These are phyloP conservation scores for Fomitopsis schrenkii DNA, from an alignment of 1,284 basidiomycete species.

Conservation along the genomic window DNA sequence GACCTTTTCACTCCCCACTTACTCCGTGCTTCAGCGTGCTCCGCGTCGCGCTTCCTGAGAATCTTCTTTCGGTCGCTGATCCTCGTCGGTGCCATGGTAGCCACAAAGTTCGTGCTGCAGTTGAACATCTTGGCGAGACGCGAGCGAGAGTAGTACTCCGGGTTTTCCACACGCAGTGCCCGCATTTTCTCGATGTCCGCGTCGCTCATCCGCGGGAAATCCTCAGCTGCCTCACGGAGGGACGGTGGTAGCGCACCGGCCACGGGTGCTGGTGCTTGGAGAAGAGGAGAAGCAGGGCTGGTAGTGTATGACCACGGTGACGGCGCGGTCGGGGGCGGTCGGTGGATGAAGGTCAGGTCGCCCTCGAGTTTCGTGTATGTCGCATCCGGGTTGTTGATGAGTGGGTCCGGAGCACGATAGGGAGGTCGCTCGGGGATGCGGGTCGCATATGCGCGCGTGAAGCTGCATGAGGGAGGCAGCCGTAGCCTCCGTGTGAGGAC, in stretches of 20 bases:
- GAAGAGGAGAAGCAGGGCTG: slow-evolving; percentile 63
- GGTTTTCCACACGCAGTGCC: slow-evolving; percentile 42
- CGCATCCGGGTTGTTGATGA: slow-evolving; percentile 53
- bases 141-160: slow-evolving; percentile 28
- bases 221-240: slow-evolving; percentile 30
- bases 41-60: slow-evolving; percentile 23
- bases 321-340: slow-evolving; percentile 69
- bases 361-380: slow-evolving; percentile 51
- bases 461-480: slow-evolving; percentile 12
- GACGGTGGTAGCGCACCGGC: slow-evolving; percentile 41
- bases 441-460: slow-evolving; percentile 35
- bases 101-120: slow-evolving; percentile 33
- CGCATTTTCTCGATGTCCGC: slow-evolving; percentile 53
- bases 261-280: slow-evolving; percentile 31
- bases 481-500: slow-evolving; percentile 14
- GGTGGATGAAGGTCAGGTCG: slow-evolving; percentile 70
- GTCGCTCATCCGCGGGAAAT: slow-evolving; percentile 40
- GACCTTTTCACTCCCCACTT: slow-evolving; percentile 35
- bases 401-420: slow-evolving; percentile 60
- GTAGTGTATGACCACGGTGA: slow-evolving; percentile 66
- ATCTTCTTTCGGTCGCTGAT: slow-evolving; percentile 20
- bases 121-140: slow-evolving; percentile 34
- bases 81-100: slow-evolving; percentile 29
- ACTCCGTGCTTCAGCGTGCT: slow-evolving; percentile 26
- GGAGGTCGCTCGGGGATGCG: slow-evolving; percentile 52